Percentiles rank a stretch among this genome's conserved stretches.
These are phyloP conservation scores for Lonicera japonica DNA, from an alignment of 129 eudicot genomes.

Conservation along the genomic window DNA sequence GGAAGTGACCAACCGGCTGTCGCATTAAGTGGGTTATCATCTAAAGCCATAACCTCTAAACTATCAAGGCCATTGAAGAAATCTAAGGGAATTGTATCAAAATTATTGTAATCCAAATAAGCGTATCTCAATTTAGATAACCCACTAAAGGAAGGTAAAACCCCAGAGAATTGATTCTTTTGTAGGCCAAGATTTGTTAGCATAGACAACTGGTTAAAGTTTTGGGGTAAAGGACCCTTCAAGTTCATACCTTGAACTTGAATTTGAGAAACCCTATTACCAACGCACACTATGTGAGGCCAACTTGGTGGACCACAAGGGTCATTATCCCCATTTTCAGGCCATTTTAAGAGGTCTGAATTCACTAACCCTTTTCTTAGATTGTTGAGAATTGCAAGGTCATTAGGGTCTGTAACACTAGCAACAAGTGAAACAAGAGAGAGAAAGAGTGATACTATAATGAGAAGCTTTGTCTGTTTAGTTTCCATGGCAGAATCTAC, in stretches of 20 bases:
- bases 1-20: conserved; percentile 81
- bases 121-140: conserved; percentile 51
- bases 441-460: conserved; percentile 11
- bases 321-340: conserved; percentile 48
- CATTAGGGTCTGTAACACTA: conserved; percentile 70
- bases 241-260: conserved; percentile 68
- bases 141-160: conserved; percentile 76
- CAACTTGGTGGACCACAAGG: conserved; percentile 94
- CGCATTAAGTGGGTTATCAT: conserved; percentile 62
- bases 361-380: conserved; percentile 70
- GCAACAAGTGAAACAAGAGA: conserved; percentile 28
- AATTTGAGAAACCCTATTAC: conserved; percentile 73
- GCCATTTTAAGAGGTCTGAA: conserved; percentile 86
- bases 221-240: conserved; percentile 67
- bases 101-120: conserved; percentile 69
- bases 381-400: conserved; percentile 58
- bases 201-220: conserved; percentile 58
- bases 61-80: conserved; percentile 68
- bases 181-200: conserved; percentile 77
- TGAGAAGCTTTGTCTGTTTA: conserved; percentile 20
- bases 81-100: conserved; percentile 71
- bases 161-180: conserved; percentile 62
- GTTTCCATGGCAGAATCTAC: conserved; percentile 24
- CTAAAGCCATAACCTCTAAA: conserved; percentile 75
- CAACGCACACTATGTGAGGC: conserved; percentile 58